phyloP scores from a whole-genome alignment of 805 yeast genomes.

The Lachancea cidri region DNA sequence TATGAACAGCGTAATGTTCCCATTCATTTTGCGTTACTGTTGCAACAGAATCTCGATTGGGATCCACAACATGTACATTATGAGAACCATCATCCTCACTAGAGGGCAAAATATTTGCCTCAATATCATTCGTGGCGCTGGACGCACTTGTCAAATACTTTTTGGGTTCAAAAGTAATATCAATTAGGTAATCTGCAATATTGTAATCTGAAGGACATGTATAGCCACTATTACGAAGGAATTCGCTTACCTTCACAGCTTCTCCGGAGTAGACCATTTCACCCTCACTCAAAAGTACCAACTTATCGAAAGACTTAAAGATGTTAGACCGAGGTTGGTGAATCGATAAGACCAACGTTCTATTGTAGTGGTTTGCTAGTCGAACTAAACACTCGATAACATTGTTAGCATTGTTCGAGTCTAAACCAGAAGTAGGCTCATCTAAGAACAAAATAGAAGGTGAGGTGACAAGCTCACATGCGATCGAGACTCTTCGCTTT shows the following conservation, averaged over 20 bases:
- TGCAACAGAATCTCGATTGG: constrained; percentile 23
- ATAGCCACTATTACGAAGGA: constrained; percentile 70
- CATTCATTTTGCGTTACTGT: constrained; percentile 70
- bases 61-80: constrained; percentile 27
- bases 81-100: constrained; percentile 22
- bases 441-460: constrained; percentile 80
- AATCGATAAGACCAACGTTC: constrained; percentile 88
- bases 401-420: constrained; percentile 86
- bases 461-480: constrained; percentile 86
- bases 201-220: constrained; percentile 86
- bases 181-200: constrained; percentile 89
- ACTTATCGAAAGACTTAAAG: constrained; percentile 82
- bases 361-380: constrained; percentile 70
- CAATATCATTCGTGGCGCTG: constrained; percentile 19
- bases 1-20: constrained; percentile 79
- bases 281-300: constrained; percentile 79
- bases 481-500: constrained; percentile 85
- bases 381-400: constrained; percentile 82
- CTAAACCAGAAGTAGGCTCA: constrained; percentile 95
- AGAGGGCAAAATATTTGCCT: constrained; percentile 19
- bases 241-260: constrained; percentile 68
- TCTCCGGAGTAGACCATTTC: constrained; percentile 82
- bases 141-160: constrained; percentile 9
- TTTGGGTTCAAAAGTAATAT: constrained; percentile 65
- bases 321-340: constrained; percentile 97